Evolutionary conservation across 164 flowering plant genomes (phyloP).

Genomic region (Chloranthus sessilifolius): DNA sequence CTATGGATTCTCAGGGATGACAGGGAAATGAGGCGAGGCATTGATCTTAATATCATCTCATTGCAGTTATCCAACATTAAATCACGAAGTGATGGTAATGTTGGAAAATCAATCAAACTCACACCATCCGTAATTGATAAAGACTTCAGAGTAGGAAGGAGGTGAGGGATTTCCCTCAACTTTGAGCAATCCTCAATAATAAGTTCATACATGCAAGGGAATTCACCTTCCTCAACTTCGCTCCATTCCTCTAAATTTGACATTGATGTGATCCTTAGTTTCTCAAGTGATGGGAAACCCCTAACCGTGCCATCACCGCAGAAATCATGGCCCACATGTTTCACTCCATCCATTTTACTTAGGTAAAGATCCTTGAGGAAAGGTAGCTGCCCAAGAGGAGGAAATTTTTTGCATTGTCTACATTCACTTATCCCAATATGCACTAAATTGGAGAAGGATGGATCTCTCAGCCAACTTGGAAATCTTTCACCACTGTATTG

Average conservation of each 20-base stretch:
- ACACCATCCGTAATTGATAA: not conserved
- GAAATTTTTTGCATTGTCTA: no score
- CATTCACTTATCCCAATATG: not conserved
- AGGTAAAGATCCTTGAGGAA: no score
- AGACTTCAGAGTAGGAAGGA: not conserved
- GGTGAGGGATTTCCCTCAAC: not conserved
- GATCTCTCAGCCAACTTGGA: constrained; percentile 25
- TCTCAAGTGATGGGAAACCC: not conserved
- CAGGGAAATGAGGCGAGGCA: no score
- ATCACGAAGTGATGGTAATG: no score
- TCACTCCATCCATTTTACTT: no score
- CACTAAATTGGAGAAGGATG: constrained; percentile 8
- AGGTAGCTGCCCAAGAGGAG: no score
- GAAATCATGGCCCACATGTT: not conserved
- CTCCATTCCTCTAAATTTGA: not conserved
- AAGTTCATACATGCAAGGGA: not conserved
- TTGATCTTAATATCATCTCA: no score
- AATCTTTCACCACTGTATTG: constrained; percentile 17
- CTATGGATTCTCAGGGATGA: no score
- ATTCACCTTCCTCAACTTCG: not conserved
- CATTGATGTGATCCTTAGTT: not conserved
- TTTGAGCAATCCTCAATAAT: not conserved
- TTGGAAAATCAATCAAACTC: no score
- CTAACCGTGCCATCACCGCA: not conserved
- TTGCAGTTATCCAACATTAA: no score